Base-by-base conservation (phyloP, 2,329 filamentous ascomycete genomes). In the Penicillium sp. region DNA sequence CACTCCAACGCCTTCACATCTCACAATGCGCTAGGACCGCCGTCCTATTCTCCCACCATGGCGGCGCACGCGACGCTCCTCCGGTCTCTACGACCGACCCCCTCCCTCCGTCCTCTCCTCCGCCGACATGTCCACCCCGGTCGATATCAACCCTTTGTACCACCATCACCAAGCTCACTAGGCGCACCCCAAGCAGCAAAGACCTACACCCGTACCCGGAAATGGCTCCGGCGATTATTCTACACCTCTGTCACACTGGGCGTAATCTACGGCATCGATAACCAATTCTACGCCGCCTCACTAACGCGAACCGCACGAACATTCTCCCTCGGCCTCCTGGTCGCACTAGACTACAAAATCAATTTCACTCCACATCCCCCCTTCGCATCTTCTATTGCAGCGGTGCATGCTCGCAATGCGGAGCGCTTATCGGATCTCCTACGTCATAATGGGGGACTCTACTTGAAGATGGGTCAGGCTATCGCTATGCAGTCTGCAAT, bases 401-500 rank as follows among this genome's bases (percentile, higher is more conserved):
- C 91, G 57, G 78, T 98, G 50, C 95, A 99, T 76, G 79, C 83
- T 37, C 87, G 95, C 59, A 96, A 90, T 70, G 95, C 95, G 0
- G 86, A 92, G 77, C 83, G 90, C 26, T 79, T 98, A 37, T 96
- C 91, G 59, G 82, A 93, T 29, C 78, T 99, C 60, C 81, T 98
- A 64, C 84, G 90, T 26, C 80, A 85, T 54, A 99, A 99, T 81
- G 93, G 95, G 58, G 95, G 95, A 0, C 77, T 99, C 19, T 99
- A 98, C 71, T 82, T 98, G 71, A 99, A 99, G 82, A 97, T 99
- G 57, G 95, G 95, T 0, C 95, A 99, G 80, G 95, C 95, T 4
- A 93, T 99, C 65, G 95, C 93, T 14, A 98, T 98, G 95, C 95
- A 99, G 81, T 93, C 90, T 65, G 93, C 93, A 0, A 87, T 98